phyloP scores from a whole-genome alignment of 371 early-diverging fungal species.

The Dichotomocladium elegans region DNA sequence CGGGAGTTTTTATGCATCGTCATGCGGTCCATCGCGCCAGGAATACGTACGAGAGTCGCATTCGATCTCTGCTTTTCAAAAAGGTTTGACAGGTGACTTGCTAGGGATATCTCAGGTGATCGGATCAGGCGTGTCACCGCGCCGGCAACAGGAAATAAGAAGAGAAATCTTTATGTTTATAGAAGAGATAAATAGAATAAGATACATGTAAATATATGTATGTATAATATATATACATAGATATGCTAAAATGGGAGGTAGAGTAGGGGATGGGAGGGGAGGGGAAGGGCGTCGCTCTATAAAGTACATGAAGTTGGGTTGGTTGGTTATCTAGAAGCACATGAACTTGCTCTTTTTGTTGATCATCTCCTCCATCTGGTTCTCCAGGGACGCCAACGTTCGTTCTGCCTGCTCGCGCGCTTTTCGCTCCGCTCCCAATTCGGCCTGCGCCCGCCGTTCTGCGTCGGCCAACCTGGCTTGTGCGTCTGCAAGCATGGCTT shows the following conservation, averaged over 20 bases:
- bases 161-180: too few species aligned
- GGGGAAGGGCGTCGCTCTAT: too few species aligned
- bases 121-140: too few species aligned
- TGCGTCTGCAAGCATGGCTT: neutral
- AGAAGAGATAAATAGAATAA: neutral
- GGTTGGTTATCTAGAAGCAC: conserved; percentile 30
- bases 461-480: neutral
- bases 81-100: too few species aligned
- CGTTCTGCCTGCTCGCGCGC: conserved; percentile 24
- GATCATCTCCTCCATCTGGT: conserved; percentile 26
- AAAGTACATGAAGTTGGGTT: too few species aligned
- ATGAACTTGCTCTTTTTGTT: conserved; percentile 32
- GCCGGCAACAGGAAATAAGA: too few species aligned
- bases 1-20: too few species aligned
- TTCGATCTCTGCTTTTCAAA: too few species aligned
- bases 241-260: neutral
- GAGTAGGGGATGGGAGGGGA: neutral
- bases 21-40: too few species aligned
- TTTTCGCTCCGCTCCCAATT: conserved; percentile 13
- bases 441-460: neutral
- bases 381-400: conserved; percentile 18
- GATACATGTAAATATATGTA: neutral
- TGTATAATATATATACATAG: neutral
- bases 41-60: too few species aligned
- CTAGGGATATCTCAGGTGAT: too few species aligned